Percentiles rank a stretch among this genome's conserved stretches.
Conservation (phyloP, 768 basidiomycete genomes). For the Mycena pura region DNA sequence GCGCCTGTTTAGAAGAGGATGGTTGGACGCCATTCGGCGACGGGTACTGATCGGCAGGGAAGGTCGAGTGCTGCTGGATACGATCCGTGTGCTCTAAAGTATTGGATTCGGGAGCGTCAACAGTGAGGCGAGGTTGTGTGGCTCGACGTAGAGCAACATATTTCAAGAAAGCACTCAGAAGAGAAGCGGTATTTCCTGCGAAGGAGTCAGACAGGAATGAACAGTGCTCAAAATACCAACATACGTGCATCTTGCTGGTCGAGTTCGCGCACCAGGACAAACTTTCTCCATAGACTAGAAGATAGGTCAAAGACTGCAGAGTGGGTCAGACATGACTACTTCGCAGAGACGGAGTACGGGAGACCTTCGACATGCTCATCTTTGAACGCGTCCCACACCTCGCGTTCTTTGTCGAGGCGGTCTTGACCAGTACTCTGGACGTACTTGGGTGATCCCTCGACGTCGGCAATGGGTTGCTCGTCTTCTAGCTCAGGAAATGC, state of each 20-base stretch:
- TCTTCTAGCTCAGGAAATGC: slow-evolving; percentile 39
- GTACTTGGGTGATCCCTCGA: neutral
- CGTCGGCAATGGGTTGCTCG: slow-evolving; percentile 2
- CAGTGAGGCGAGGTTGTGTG: neutral
- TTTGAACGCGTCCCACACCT: slow-evolving; percentile 76
- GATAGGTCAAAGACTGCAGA: slow-evolving; percentile 76
- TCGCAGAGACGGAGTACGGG: slow-evolving; percentile 18
- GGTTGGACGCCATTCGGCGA: neutral
- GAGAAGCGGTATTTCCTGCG: slow-evolving; percentile 7
- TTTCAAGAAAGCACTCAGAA: slow-evolving; percentile 7
- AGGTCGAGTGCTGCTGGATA: neutral
- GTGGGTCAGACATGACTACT: neutral
- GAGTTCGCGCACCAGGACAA: slow-evolving; percentile 72
- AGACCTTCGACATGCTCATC: slow-evolving; percentile 84
- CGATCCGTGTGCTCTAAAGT: neutral
- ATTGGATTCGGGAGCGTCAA: neutral
- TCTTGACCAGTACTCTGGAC: slow-evolving; percentile 21
- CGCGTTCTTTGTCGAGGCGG: slow-evolving; percentile 58
- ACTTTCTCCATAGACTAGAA: slow-evolving; percentile 73
- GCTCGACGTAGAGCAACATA: slow-evolving; percentile 17
- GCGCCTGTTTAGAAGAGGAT: neutral
- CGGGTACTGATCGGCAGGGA: neutral
- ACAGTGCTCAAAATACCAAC: neutral
- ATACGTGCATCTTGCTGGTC: slow-evolving; percentile 57
- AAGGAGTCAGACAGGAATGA: neutral